Base-by-base conservation (phyloP, 495 filamentous ascomycete genomes). In the Aspergillus heteromorphus region DNA sequence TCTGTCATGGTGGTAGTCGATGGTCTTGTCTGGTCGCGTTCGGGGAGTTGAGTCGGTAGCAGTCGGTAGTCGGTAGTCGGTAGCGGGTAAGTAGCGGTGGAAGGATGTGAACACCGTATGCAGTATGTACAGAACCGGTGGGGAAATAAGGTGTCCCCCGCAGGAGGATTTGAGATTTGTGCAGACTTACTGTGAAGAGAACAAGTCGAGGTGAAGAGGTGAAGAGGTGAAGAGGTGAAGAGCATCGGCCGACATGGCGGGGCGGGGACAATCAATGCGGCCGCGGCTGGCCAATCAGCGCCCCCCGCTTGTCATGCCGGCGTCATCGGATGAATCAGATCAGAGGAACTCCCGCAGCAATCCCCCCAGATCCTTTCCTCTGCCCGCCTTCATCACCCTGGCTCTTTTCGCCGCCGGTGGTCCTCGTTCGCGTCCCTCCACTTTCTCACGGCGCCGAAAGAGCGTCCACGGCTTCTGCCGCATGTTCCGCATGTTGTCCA, bases 1-100 rank as follows among this genome's bases (percentile, higher is more conserved):
- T 76, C 73, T 4, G 73, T 59, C 74, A 77, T 77, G 50, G 31
- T 58, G 23, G 30, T 1, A 9, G 34, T 45, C 23, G 48, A 38
- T 34, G 43, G 20, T 42, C 41, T 45, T 41, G 20, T 51, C 40
- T 48, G 55, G 45, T 31, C 49, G 57, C 50, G 49, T 50, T 21
- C 55, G 42, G 34, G 40, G 42, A n/a, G n/a, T n/a, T n/a, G n/a
- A 27, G 23, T 27, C 23, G 23, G 23, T 27, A 7, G 23, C 23
- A 27, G n/a, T n/a, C 23, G 7, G 23, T 7, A 27, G 23, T 4
- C 4, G 23, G 7, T 7, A 27, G 23, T 27, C 23, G 23, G 23
- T 27, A n/a, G n/a, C n/a, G n/a, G n/a, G n/a, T n/a, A n/a, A n/a
- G n/a, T n/a, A n/a, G n/a, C n/a, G n/a, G n/a, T n/a, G n/a, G n/a